phyloP scores from a whole-genome alignment of 768 basidiomycete species.

The Zangia roseola region DNA sequence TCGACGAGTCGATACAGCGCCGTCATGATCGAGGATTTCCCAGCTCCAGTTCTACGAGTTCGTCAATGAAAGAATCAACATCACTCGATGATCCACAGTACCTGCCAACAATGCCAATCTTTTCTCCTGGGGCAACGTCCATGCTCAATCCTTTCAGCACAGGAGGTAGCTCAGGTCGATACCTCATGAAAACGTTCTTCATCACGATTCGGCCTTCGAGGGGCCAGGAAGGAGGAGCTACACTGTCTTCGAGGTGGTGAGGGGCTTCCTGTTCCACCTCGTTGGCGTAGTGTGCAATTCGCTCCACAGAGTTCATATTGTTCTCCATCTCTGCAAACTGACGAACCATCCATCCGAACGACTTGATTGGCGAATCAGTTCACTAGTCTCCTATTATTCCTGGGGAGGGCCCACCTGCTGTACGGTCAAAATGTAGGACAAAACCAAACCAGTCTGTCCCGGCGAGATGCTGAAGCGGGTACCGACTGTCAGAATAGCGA shows the following conservation, averaged over 20 bases:
- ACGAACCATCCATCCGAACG: constrained; percentile 76
- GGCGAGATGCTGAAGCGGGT: constrained; percentile 76
- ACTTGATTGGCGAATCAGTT: constrained; percentile 31
- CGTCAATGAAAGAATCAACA: no score
- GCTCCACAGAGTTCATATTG: constrained; percentile 82
- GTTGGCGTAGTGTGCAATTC: constrained; percentile 74
- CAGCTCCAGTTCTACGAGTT: constrained; percentile 67
- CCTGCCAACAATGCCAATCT: constrained; percentile 87
- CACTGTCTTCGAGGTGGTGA: constrained; percentile 55
- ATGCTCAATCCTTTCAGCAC: constrained; percentile 82
- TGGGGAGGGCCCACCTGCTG: constrained; percentile 50
- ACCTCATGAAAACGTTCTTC: constrained; percentile 72
- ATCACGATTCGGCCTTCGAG: constrained; percentile 38
- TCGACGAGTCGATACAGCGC: constrained; percentile 87
- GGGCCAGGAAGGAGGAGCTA: constrained; percentile 65
- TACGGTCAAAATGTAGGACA: constrained; percentile 78
- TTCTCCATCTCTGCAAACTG: constrained; percentile 86
- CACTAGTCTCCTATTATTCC: not conserved
- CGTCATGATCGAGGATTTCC: constrained; percentile 89
- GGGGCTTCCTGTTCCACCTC: constrained; percentile 71
- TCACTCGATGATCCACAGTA: constrained; percentile 18
- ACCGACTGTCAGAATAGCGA: constrained; percentile 76
- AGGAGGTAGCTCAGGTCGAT: constrained; percentile 83
- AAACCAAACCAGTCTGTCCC: constrained; percentile 69
- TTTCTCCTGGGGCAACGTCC: constrained; percentile 72